Evolutionary conservation across 176 grass and related monocot genomes (phyloP), one percentile per base, ranked within the genome.

Genomic region (Hyparrhenia diplandra): DNA sequence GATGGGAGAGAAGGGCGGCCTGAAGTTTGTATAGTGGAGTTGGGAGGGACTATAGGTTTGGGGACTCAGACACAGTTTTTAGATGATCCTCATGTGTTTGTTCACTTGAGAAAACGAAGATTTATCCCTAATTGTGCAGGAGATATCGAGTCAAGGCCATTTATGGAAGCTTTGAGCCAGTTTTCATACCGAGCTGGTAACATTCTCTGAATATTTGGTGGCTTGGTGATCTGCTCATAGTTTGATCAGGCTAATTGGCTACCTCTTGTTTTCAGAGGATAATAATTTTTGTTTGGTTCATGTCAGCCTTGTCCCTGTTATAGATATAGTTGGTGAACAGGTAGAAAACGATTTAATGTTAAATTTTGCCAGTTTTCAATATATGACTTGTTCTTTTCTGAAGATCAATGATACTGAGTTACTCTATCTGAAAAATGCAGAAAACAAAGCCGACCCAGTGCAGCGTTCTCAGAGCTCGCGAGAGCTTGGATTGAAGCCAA

Each of bases 361-460:
- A 16, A 70, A n/a, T 61, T 60, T 42, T 28, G 27, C 45, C 36
- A 69, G 21, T 36, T 23, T 70, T 70, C 7, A 55, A 21, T 25
- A n/a, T 47, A 42, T 41, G 8, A 31, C 13, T 21, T 30, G 65
- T 10, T n/a, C n/a, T 77, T 29, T 61, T 20, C 64, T 37, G 64
- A 67, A 42, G n/a, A 25, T 69, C 37, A 69, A 42, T 25, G 21
- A 25, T 41, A 67, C 36, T 6, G 10, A 7, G 66, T 69, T 36
- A 12, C 36, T 42, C 11, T 69, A 25, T 69, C 37, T 69, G 67
- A 69, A 69, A 69, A 69, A 69, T 86, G 21, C 37, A 92, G 90
- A 89, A 92, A 92, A 92, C 86, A 52, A 89, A 92, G 76, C 86
- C 90, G 31, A 89, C 86, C 24, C 90, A 86, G 34, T 67, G 20